Conservation (phyloP, 768 basidiomycete species). For the Hortiboletus campestris region DNA sequence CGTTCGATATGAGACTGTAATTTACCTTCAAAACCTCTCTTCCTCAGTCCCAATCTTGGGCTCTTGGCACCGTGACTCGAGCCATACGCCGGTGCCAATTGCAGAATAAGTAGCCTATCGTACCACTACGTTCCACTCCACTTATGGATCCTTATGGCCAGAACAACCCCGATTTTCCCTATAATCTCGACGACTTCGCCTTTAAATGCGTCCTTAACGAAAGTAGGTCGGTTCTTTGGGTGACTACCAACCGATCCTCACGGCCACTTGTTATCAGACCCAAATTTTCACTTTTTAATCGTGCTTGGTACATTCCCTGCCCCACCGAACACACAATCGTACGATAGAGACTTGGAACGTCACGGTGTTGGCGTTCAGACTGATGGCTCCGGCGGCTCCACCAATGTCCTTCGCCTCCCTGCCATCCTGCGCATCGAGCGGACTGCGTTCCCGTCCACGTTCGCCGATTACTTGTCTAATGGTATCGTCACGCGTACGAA, state of each 20-base stretch:
- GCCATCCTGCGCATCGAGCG: constrained; percentile 81
- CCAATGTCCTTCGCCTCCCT: constrained; percentile 31
- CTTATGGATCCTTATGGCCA: not conserved
- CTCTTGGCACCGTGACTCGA: too few species aligned
- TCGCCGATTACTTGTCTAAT: constrained; percentile 37
- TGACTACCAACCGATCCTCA: not conserved
- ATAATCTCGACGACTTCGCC: constrained; percentile 44
- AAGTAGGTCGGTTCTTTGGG: constrained; percentile 24
- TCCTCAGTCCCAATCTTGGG: too few species aligned
- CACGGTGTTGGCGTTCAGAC: not conserved
- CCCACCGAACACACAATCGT: not conserved
- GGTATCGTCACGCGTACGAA: constrained; percentile 41
- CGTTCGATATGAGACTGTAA: not conserved
- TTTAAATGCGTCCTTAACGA: constrained; percentile 55
- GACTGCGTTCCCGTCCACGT: constrained; percentile 55
- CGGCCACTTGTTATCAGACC: constrained; percentile 40
- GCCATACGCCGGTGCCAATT: too few species aligned
- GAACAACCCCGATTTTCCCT: not conserved
- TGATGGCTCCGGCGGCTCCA: constrained; percentile 2
- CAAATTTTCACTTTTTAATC: constrained; percentile 56
- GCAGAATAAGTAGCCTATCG: too few species aligned
- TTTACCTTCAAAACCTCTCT: too few species aligned
- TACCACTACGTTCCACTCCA: not conserved
- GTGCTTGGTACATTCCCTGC: constrained; percentile 65
- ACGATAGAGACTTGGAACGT: not conserved